These are phyloP conservation scores for Lagenaria siceraria DNA, from an alignment of 306 rosid species.

Conservation along the genomic window DNA sequence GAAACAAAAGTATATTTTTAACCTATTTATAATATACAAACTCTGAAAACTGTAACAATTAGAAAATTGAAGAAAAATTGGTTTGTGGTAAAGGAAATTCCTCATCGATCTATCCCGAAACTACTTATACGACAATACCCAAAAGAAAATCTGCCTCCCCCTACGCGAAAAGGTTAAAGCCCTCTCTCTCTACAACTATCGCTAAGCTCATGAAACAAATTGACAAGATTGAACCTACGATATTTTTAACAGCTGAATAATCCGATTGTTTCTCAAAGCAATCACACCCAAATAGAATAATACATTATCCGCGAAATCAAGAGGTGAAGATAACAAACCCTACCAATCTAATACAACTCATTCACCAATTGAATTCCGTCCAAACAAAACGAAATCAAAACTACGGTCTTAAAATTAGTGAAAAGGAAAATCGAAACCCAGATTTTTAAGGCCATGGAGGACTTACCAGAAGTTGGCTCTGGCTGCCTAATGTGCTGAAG, in stretches of 20 bases:
- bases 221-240: not conserved
- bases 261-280: not conserved
- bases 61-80: not conserved
- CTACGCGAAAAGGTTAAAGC: not conserved
- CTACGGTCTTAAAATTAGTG: not conserved
- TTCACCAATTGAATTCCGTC: not conserved
- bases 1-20: too few relatives aligned
- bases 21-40: not conserved
- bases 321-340: not conserved
- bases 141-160: not conserved
- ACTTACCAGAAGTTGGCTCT: constrained; percentile 9
- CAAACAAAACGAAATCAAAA: not conserved
- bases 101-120: not conserved
- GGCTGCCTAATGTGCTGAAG: not conserved
- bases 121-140: not conserved
- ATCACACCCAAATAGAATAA: not conserved
- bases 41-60: not conserved
- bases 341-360: not conserved
- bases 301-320: not conserved
- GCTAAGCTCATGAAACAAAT: not conserved
- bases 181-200: not conserved
- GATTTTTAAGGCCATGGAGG: not conserved
- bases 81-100: not conserved
- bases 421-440: not conserved
- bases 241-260: not conserved